phyloP scores from a whole-genome alignment of 306 rosid species.

The Pterocarpus santalinus region DNA sequence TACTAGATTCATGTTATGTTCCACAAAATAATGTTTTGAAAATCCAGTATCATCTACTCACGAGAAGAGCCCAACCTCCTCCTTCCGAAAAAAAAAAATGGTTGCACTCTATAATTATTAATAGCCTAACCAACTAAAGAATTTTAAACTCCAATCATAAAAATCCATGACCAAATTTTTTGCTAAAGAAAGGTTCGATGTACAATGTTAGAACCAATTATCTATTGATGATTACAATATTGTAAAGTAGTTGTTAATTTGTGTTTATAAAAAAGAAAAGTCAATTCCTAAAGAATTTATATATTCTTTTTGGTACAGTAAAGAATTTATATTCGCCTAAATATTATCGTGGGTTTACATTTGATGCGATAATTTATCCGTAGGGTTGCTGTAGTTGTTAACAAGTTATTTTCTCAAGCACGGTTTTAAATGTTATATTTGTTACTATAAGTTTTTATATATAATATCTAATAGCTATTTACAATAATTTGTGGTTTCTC shows the following conservation, averaged over 20 bases:
- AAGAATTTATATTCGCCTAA: background rate
- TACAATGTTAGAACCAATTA: background rate
- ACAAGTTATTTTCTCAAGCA: too few relatives aligned
- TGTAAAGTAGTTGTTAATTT: too few relatives aligned
- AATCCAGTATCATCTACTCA: background rate
- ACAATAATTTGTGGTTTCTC: too few relatives aligned
- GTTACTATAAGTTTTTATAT: too few relatives aligned
- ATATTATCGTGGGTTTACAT: background rate
- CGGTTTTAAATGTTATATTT: too few relatives aligned
- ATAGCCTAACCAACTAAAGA: background rate
- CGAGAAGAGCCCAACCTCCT: conserved; percentile 1
- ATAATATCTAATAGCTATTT: too few relatives aligned
- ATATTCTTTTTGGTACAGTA: too few relatives aligned
- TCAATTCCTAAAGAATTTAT: too few relatives aligned
- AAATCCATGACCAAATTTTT: background rate
- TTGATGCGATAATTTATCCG: background rate
- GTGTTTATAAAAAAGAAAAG: too few relatives aligned
- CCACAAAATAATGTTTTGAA: background rate
- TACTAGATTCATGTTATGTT: background rate
- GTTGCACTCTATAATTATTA: too few relatives aligned
- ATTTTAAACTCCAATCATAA: background rate
- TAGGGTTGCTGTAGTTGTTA: background rate
- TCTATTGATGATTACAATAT: background rate
- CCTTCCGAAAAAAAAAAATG: too few relatives aligned
- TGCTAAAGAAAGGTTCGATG: background rate